Evolutionary conservation across 1,284 basidiomycete genomes (phyloP), one percentile per base, ranked within the genome.

Genomic region (Stereum hirsutum): DNA sequence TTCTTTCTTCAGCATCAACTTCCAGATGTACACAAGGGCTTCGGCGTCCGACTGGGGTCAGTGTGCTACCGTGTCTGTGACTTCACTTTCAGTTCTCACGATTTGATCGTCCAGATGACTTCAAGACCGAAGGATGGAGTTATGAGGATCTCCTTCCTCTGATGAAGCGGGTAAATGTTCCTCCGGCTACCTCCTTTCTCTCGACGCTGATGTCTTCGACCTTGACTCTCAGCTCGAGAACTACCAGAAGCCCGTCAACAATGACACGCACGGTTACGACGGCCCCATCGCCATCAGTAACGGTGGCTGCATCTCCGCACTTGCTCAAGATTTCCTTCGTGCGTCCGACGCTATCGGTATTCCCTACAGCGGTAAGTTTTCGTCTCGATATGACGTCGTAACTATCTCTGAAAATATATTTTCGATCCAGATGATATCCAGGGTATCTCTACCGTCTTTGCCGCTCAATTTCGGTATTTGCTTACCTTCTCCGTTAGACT

Each of bases 221-320:
- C 6, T 14, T 33, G 15, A 14, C 8, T 7, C 14, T n/a, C 44
- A 77, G 67, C 64, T 83, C 43, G 81, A 84, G 68, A 81, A 83
- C 63, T 84, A 84, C 54, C 81, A 83, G 65, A 82, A 83, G 62
- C 80, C 81, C 3, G 53, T 45, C 23, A 69, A 69, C 51, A 67
- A 67, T 53, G 68, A 79, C 49, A 74, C 70, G 1, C 79, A 82
- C 54, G 81, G 78, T 44, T 81, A 81, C 52, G 73, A 79, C 47
- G 81, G 81, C 2, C 81, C 81, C 14, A 79, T 85, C 45, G 78
- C 78, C 10, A 81, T 83, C 55, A 78, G 74, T 50, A 79, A 81
- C 50, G 78, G 79, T 52, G 78, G 78, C 46, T 69, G 72, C 40
- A 68, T 79, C 47, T 75, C 69, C 12, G 64, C 69, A 5, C 68